Conservation (phyloP, 345 rosid genomes). For the Psidium friedrichsthalianum region DNA sequence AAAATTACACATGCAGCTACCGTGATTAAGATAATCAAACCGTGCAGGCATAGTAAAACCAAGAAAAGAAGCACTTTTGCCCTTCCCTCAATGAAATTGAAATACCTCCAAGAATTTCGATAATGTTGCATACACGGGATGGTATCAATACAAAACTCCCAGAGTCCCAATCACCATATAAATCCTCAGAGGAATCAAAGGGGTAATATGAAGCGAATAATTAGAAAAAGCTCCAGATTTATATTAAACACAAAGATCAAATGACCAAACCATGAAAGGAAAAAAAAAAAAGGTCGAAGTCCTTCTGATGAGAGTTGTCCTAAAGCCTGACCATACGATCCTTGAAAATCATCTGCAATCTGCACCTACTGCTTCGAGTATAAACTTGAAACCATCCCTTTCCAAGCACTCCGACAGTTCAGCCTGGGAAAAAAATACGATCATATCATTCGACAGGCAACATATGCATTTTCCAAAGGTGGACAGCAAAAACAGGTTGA, state of each 20-base stretch:
- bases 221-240: neutral
- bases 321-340: neutral
- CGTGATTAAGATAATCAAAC: neutral
- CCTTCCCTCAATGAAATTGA: neutral
- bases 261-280: neutral
- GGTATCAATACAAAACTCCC: neutral
- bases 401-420: constrained; percentile 78
- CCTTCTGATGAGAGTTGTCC: neutral
- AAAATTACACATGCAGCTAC: neutral
- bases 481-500: neutral
- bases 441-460: neutral
- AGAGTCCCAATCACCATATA: neutral
- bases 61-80: neutral
- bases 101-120: neutral
- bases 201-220: neutral
- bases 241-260: neutral
- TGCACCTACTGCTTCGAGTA: constrained; percentile 79
- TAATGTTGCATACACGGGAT: neutral
- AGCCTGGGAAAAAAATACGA: constrained; percentile 31
- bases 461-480: neutral
- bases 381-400: constrained; percentile 85
- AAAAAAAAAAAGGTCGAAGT: neutral
- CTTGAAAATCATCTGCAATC: constrained; percentile 41
- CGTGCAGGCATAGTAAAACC: neutral
- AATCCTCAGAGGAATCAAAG: neutral